Evolutionary conservation across 148 eudicot genomes (phyloP).

Genomic region (Persicaria maculosa): DNA sequence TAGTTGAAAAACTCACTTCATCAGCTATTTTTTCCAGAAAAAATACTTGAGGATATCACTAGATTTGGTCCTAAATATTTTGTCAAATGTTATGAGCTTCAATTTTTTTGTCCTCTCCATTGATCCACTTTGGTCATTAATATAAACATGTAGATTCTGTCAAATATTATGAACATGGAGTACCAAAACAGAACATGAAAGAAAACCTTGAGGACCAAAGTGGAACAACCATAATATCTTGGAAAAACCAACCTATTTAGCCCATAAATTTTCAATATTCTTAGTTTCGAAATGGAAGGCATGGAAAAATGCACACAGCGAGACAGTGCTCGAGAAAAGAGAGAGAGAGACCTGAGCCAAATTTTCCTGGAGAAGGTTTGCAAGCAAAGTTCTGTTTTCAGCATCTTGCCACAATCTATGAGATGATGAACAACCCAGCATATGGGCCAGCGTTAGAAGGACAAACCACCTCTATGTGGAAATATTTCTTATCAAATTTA

Average conservation of each 20-base stretch:
- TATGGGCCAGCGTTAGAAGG: neutral
- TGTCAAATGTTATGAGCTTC: neutral
- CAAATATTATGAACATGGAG: neutral
- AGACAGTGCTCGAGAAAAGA: neutral
- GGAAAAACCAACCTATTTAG: neutral
- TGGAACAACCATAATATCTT: neutral
- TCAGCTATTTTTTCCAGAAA: neutral
- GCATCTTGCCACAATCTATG: conserved; percentile 98
- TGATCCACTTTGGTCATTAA: neutral
- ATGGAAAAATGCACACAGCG: neutral
- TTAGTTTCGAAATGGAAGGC: neutral
- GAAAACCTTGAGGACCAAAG: neutral
- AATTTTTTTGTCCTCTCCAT: neutral
- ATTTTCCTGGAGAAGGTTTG: conserved; percentile 58
- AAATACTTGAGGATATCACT: no score
- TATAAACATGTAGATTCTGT: no score
- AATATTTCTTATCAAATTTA: no score
- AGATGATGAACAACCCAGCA: neutral
- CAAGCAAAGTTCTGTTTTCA: conserved; percentile 65
- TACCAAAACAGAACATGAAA: neutral
- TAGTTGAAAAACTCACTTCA: neutral
- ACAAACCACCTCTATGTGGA: no score
- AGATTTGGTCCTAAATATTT: neutral
- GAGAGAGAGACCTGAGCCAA: conserved; percentile 43
- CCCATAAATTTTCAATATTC: no score